These are phyloP conservation scores for Hypoxylon lenormandii DNA, from an alignment of 495 filamentous ascomycete genomes.

Conservation along the genomic window DNA sequence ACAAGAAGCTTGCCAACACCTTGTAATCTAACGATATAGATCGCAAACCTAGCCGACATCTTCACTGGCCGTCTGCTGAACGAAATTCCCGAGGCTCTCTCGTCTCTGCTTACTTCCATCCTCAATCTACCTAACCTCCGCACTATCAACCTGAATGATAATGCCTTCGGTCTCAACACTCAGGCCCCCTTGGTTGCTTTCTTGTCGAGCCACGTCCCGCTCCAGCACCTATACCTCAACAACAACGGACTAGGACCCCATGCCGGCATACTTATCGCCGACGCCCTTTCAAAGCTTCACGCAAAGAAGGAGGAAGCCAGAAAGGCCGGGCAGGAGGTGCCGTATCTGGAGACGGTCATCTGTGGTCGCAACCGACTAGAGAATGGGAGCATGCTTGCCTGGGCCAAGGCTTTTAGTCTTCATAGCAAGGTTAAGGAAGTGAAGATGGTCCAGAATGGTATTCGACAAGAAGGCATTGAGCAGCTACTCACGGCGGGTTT, in stretches of 20 bases:
- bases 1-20: conserved; percentile 35
- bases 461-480: conserved; percentile 89
- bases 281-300: conserved; percentile 80
- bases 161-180: conserved; percentile 95
- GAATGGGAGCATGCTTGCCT: conserved; percentile 93
- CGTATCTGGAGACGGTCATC: conserved; percentile 89
- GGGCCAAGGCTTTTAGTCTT: conserved; percentile 85
- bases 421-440: conserved; percentile 83
- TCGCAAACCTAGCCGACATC: conserved; percentile 93
- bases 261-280: conserved; percentile 85
- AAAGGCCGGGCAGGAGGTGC: conserved; percentile 72
- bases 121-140: conserved; percentile 83
- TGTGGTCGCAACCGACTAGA: conserved; percentile 96
- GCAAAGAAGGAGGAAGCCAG: conserved; percentile 80
- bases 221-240: conserved; percentile 92
- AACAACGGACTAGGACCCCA: conserved; percentile 97
- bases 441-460: conserved; percentile 99
- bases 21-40: conserved; percentile 55
- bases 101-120: conserved; percentile 84
- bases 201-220: conserved; percentile 82
- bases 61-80: conserved; percentile 93
- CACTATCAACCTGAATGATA: conserved; percentile 95
- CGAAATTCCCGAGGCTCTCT: conserved; percentile 91
- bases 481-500: conserved; percentile 81
- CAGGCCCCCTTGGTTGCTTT: conserved; percentile 85